phyloP scores from a whole-genome alignment of 371 early-diverging fungal genomes.

The Mortierella sp. region DNA sequence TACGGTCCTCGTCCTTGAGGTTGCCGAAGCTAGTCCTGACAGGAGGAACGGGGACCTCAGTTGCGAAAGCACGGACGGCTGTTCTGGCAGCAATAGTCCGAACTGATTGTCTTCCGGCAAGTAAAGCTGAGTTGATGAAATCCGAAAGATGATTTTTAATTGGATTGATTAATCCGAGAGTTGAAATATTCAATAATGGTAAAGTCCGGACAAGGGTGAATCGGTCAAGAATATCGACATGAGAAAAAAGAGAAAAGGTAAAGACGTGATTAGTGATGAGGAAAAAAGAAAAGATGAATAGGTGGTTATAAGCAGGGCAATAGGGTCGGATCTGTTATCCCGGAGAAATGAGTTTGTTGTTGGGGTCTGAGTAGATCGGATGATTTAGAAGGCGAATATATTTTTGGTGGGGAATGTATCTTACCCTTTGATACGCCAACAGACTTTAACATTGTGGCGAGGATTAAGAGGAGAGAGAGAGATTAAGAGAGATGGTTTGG shows the following conservation, averaged over 20 bases:
- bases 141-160: not conserved
- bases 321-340: not conserved
- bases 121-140: not conserved
- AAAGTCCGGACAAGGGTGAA: not conserved
- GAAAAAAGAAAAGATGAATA: not conserved
- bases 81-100: not conserved
- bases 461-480: not conserved
- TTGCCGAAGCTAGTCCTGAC: constrained; percentile 74
- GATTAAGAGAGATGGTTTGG: constrained; percentile 1
- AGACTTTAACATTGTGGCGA: constrained; percentile 8
- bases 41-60: constrained; percentile 57
- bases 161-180: constrained; percentile 1
- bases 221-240: not conserved
- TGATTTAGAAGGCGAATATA: not conserved
- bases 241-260: not conserved
- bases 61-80: constrained; percentile 49
- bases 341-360: not conserved
- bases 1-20: constrained; percentile 93
- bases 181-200: not conserved
- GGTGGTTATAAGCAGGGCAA: not conserved
- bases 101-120: constrained; percentile 6
- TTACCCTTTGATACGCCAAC: constrained; percentile 15
- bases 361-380: not conserved
- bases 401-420: not conserved
- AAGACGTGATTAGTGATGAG: not conserved